These are phyloP conservation scores for Colletotrichum karsti DNA, from an alignment of 2,329 filamentous ascomycete genomes.

Conservation along the genomic window DNA sequence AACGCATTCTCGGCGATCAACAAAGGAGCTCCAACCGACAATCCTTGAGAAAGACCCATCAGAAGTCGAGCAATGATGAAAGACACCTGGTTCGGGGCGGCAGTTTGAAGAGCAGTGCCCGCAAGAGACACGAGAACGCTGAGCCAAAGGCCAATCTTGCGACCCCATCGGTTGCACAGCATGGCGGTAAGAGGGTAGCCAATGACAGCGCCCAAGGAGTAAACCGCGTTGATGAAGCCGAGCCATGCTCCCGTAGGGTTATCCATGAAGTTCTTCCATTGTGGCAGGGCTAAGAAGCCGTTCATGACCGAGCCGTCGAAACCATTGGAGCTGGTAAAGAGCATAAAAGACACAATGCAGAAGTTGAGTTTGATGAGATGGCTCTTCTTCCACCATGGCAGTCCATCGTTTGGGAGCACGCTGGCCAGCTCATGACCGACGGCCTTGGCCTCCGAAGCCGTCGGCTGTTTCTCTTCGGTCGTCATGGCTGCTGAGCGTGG, in stretches of 20 bases:
- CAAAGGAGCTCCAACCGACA: conserved; percentile 38
- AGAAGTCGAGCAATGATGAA: conserved; percentile 43
- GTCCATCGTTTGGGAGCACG: conserved; percentile 12
- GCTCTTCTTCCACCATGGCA: conserved; percentile 18
- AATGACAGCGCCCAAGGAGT: conserved; percentile 46
- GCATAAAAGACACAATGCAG: conserved; percentile 17
- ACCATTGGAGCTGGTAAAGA: conserved; percentile 21
- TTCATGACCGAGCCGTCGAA: conserved; percentile 29
- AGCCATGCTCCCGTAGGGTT: conserved; percentile 15
- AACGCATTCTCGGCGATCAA: conserved; percentile 43
- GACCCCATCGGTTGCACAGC: conserved; percentile 31
- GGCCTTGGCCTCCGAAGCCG: conserved; percentile 10
- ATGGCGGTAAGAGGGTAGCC: conserved; percentile 43
- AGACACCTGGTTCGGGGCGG: conserved; percentile 31
- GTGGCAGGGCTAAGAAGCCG: conserved; percentile 15
- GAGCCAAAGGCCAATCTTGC: conserved; percentile 21
- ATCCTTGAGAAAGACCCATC: conserved; percentile 40
- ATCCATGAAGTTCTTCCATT: conserved; percentile 21
- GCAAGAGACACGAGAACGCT: not conserved
- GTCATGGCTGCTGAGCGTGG: not conserved
- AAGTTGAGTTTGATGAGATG: conserved; percentile 25
- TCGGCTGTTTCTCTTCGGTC: not conserved
- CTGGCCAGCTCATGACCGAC: conserved; percentile 22
- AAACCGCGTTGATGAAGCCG: conserved; percentile 33
- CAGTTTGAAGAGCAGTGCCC: conserved; percentile 35